Conservation (phyloP, 2,329 filamentous ascomycete genomes). For the Colletotrichum sp. region DNA sequence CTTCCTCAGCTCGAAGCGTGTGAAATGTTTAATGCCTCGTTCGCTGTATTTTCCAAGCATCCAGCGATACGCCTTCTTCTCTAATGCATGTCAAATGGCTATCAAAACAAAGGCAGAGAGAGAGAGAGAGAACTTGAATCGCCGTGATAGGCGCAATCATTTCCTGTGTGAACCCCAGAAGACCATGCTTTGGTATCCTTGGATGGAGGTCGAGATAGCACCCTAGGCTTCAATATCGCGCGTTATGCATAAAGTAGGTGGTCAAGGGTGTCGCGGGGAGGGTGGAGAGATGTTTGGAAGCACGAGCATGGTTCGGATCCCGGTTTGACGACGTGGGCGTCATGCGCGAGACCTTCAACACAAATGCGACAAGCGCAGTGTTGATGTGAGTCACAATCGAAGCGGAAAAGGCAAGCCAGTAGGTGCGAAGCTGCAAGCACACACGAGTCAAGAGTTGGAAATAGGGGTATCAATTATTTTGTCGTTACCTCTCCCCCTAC, state of each 20-base stretch:
- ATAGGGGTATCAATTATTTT: constrained; percentile 21
- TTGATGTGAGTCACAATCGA: background rate
- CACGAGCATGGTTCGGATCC: background rate
- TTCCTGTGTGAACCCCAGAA: background rate
- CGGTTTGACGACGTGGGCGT: background rate
- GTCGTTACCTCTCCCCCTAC: background rate
- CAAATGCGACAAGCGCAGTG: background rate
- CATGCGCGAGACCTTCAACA: background rate
- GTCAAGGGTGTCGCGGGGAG: background rate
- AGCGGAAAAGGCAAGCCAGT: background rate
- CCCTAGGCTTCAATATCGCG: background rate
- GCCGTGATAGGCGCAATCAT: background rate
- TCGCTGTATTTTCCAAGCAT: background rate
- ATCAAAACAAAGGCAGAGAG: background rate
- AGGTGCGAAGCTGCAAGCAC: background rate
- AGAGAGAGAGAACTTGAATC: background rate
- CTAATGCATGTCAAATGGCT: background rate
- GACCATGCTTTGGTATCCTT: background rate
- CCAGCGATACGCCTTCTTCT: background rate
- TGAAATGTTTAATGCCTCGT: background rate
- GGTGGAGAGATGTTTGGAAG: background rate
- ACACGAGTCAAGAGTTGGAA: background rate
- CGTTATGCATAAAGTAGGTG: background rate
- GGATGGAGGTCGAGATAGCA: background rate
- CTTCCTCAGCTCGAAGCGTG: background rate